These are phyloP conservation scores for Daldinia bambusicola DNA, from an alignment of 495 filamentous ascomycete genomes.

Conservation along the genomic window DNA sequence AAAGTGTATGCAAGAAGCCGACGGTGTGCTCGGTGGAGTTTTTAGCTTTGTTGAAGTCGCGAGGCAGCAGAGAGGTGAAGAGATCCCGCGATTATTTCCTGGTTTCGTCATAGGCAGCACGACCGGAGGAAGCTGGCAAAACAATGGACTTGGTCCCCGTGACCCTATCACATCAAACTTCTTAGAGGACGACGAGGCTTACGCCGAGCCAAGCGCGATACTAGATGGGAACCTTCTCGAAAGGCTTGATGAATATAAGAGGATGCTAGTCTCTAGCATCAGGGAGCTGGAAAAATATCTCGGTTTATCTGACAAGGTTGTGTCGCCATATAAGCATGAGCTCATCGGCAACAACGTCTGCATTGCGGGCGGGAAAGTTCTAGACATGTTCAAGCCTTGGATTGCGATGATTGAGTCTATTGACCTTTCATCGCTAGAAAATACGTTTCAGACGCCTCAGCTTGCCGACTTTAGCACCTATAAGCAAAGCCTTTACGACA, in stretches of 20 bases:
- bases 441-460: conserved; percentile 82
- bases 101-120: conserved; percentile 89
- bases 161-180: conserved; percentile 79
- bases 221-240: conserved; percentile 83
- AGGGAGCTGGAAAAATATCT: conserved; percentile 87
- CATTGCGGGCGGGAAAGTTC: conserved; percentile 74
- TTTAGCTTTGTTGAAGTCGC: conserved; percentile 97
- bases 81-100: conserved; percentile 86
- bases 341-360: conserved; percentile 80
- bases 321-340: conserved; percentile 75
- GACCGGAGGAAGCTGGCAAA: conserved; percentile 91
- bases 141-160: conserved; percentile 77
- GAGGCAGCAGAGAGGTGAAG: conserved; percentile 87
- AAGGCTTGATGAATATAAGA: conserved; percentile 82
- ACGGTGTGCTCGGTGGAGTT: conserved; percentile 91
- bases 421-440: conserved; percentile 78
- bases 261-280: conserved; percentile 81
- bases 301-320: conserved; percentile 76
- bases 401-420: conserved; percentile 87
- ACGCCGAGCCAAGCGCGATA: conserved; percentile 73
- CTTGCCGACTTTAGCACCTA: conserved; percentile 86
- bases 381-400: conserved; percentile 89
- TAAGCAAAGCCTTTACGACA: conserved; percentile 93
- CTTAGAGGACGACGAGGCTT: conserved; percentile 84
- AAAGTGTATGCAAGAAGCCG: conserved; percentile 95